Conservation (phyloP, 2,329 filamentous ascomycete genomes). For the Ophiocordyceps camponoti-leonardi region DNA sequence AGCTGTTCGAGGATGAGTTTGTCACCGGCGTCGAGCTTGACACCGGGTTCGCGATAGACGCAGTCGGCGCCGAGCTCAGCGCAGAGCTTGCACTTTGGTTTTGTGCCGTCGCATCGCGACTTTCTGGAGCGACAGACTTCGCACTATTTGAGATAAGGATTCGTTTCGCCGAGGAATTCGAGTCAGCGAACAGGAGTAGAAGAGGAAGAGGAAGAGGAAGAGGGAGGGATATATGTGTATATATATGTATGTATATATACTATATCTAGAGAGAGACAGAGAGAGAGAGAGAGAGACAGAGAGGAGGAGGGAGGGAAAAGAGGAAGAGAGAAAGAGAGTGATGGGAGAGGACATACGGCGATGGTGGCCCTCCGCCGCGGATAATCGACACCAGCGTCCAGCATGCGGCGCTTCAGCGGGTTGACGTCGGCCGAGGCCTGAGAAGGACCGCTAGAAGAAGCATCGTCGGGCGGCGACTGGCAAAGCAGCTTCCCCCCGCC, state of each 20-base stretch:
- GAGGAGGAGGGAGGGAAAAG: not conserved
- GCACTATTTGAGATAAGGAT: constrained; percentile 48
- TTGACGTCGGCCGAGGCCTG: constrained; percentile 33
- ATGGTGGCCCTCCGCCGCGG: constrained; percentile 48
- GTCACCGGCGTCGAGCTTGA: constrained; percentile 75
- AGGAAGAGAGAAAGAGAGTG: not conserved
- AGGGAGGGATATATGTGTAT: too few species aligned
- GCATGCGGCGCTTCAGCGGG: constrained; percentile 44
- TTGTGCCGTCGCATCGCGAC: constrained; percentile 60
- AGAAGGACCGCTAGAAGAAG: constrained; percentile 24
- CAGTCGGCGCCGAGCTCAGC: constrained; percentile 69
- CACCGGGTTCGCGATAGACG: constrained; percentile 69
- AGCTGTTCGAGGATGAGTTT: constrained; percentile 71
- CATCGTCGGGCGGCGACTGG: constrained; percentile 36
- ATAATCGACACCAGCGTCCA: constrained; percentile 44
- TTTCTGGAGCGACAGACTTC: constrained; percentile 70
- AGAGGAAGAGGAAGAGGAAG: too few species aligned
- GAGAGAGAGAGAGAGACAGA: too few species aligned
- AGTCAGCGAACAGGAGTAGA: too few species aligned
- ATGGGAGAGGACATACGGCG: constrained; percentile 30
- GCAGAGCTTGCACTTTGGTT: constrained; percentile 74
- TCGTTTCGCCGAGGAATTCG: too few species aligned
- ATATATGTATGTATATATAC: too few species aligned
- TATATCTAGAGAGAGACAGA: too few species aligned
- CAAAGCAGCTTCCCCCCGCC: constrained; percentile 34